Evolutionary conservation across 768 basidiomycete genomes (phyloP), one percentile per base, ranked within the genome.

Genomic region (Daedaleopsis sinensis): DNA sequence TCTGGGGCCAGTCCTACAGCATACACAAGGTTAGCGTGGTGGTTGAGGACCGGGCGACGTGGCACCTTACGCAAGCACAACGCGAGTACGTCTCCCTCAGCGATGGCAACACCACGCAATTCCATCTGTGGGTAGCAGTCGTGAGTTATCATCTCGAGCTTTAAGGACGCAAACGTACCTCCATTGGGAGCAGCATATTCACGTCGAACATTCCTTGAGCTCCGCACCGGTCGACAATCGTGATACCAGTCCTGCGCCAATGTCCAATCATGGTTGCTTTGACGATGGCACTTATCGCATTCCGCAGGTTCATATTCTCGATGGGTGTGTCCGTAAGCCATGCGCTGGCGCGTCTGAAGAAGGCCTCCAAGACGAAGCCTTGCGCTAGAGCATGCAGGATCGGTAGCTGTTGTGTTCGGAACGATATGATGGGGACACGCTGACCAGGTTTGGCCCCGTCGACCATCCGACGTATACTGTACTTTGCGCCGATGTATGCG

Each of bases 1-100:
- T n/a, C n/a, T n/a, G n/a, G n/a, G n/a, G n/a, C n/a, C n/a, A n/a
- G n/a, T n/a, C n/a, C n/a, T n/a, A n/a, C n/a, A n/a, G n/a, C n/a
- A n/a, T n/a, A n/a, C n/a, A n/a, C n/a, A n/a, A n/a, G n/a, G n/a
- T n/a, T n/a, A n/a, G n/a, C n/a, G n/a, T n/a, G n/a, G n/a, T n/a
- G n/a, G n/a, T n/a, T n/a, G n/a, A n/a, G n/a, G n/a, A n/a, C n/a
- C n/a, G n/a, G n/a, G n/a, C n/a, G n/a, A n/a, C n/a, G n/a, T n/a
- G n/a, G n/a, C n/a, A n/a, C n/a, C n/a, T n/a, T n/a, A n/a, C n/a
- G n/a, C n/a, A n/a, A n/a, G n/a, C n/a, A n/a, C 2, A 81, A 46
- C 1, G 65, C 79, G 0, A 80, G 66, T 21, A 77, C 65, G 62
- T 82, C 81, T 19, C 81, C 81, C 68, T 82, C 81, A 6, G 81